These are phyloP conservation scores for Simplicillium aogashimaense DNA, from an alignment of 2,329 filamentous ascomycete genomes.

Conservation along the genomic window DNA sequence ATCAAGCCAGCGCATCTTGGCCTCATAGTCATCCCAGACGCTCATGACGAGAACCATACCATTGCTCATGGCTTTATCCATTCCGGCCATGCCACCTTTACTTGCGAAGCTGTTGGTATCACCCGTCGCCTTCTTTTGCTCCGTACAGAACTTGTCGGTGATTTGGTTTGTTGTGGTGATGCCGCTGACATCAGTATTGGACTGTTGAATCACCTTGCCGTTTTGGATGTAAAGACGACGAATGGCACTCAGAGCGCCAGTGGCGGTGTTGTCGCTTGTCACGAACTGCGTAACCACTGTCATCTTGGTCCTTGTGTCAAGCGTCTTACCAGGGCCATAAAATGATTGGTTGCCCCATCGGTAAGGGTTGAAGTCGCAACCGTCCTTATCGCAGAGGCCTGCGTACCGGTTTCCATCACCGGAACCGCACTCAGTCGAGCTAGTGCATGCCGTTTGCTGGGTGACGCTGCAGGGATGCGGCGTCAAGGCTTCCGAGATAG, in stretches of 20 bases:
- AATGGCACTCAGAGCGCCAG: conserved; percentile 48
- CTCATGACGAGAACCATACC: conserved; percentile 40
- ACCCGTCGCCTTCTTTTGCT: conserved; percentile 47
- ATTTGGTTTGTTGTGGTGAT: conserved; percentile 33
- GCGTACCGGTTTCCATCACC: conserved; percentile 44
- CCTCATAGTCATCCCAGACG: conserved; percentile 55
- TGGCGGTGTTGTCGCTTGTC: conserved; percentile 17
- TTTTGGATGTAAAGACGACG: conserved; percentile 57
- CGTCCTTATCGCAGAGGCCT: conserved; percentile 57
- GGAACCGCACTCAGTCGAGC: conserved; percentile 41
- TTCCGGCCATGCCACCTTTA: conserved; percentile 47
- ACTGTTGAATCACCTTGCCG: conserved; percentile 47
- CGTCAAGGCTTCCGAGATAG: conserved; percentile 52
- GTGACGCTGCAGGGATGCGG: conserved; percentile 51
- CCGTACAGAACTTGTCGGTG: conserved; percentile 46
- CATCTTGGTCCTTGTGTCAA: conserved; percentile 50
- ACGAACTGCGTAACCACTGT: conserved; percentile 60
- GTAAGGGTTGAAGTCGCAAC: conserved; percentile 63
- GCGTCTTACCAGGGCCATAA: conserved; percentile 45
- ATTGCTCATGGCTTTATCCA: conserved; percentile 34
- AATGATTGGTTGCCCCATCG: conserved; percentile 54
- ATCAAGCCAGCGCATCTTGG: conserved; percentile 70
- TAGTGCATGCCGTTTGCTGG: conserved; percentile 39
- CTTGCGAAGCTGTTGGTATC: conserved; percentile 42
- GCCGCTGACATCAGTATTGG: conserved; percentile 26